Conservation (phyloP, 306 rosid genomes). For the Senna tora region DNA sequence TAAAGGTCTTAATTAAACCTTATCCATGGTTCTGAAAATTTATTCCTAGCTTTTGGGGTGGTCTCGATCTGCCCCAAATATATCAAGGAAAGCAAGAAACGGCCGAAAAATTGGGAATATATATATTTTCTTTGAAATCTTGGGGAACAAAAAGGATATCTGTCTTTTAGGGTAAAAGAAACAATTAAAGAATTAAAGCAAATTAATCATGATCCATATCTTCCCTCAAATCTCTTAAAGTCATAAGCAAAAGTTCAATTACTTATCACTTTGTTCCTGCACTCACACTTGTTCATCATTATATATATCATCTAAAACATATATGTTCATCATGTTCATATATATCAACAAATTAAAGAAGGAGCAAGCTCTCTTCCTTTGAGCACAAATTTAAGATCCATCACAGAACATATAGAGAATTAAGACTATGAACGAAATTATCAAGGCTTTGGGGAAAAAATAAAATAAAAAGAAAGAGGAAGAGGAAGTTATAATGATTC, state of each 20-base stretch:
- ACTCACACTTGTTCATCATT: conserved; percentile 4
- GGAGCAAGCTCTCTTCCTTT: not conserved
- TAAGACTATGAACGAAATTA: not conserved
- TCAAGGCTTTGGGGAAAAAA: no score
- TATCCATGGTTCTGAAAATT: not conserved
- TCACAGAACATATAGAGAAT: not conserved
- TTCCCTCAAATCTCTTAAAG: conserved; percentile 28
- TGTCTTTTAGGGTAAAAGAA: conserved; percentile 33
- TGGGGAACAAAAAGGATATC: conserved; percentile 17
- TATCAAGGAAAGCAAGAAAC: conserved; percentile 21
- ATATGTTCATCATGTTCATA: conserved; percentile 11
- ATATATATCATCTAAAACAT: conserved; percentile 23
- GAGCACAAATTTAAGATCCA: not conserved
- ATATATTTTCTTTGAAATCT: conserved; percentile 15
- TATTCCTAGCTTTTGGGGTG: conserved; percentile 3
- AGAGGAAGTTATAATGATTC: no score
- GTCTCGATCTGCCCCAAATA: conserved; percentile 8
- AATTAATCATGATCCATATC: conserved; percentile 15
- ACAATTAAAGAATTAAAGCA: conserved; percentile 24
- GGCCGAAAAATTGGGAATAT: not conserved
- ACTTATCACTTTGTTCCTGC: not conserved
- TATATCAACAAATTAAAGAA: conserved; percentile 23
- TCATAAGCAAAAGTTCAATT: conserved; percentile 26
- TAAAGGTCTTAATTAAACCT: no score
- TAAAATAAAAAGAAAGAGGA: no score